Conservation (phyloP, 2,329 filamentous ascomycete species). For the Didymosphaeria variabile region DNA sequence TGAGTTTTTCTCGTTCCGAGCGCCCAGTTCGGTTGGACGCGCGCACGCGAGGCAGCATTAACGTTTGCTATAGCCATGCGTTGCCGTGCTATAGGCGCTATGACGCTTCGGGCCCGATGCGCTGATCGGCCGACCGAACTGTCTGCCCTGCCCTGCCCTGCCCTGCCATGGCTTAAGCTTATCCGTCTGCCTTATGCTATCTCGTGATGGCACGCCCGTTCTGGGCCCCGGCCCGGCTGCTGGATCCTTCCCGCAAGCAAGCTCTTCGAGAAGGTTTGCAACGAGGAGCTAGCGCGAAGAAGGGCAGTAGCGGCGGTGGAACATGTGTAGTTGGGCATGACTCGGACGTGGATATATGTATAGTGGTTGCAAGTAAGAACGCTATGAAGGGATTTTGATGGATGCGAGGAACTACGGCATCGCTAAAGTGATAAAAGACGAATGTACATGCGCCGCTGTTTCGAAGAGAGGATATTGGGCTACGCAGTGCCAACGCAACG, state of each 20-base stretch:
- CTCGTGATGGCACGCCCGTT: background rate
- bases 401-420: background rate
- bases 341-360: slow-evolving; percentile 5
- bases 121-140: slow-evolving; percentile 13
- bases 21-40: slow-evolving; percentile 3
- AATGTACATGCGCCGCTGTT: slow-evolving; percentile 3
- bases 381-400: background rate
- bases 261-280: background rate
- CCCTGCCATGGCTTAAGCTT: slow-evolving; percentile 7
- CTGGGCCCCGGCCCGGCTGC: background rate
- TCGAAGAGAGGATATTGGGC: slow-evolving; percentile 12
- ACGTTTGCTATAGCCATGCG: slow-evolving; percentile 12
- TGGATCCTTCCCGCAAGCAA: slow-evolving; percentile 5
- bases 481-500: slow-evolving; percentile 1
- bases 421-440: background rate
- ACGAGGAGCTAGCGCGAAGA: background rate
- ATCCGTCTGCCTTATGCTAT: slow-evolving; percentile 8
- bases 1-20: background rate
- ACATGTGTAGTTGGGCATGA: slow-evolving; percentile 1
- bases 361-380: background rate
- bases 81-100: background rate
- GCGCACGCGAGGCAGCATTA: slow-evolving; percentile 11
- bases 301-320: too few species aligned
- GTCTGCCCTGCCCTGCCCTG: too few species aligned
- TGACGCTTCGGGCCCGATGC: slow-evolving; percentile 2